Conservation (phyloP, 2,329 filamentous ascomycete species). For the Clathrospora elynae region DNA sequence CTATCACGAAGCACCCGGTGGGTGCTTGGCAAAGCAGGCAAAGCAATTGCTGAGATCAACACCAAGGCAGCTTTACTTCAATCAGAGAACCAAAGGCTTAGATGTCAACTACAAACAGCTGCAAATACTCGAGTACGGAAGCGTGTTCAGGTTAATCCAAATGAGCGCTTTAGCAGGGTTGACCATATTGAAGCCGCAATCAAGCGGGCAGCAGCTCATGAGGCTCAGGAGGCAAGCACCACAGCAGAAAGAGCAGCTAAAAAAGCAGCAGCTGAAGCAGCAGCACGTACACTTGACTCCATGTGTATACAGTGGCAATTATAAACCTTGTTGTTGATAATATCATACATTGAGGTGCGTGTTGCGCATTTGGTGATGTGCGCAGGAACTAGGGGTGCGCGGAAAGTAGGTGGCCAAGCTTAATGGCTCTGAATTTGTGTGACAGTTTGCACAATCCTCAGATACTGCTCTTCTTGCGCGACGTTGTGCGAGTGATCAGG, state of each 20-base stretch:
- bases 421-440: no score
- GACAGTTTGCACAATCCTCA: no score
- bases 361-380: neutral
- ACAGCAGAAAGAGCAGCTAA: constrained; percentile 4
- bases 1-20: neutral
- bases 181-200: constrained; percentile 10
- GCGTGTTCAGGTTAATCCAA: constrained; percentile 16
- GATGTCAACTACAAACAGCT: constrained; percentile 12
- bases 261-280: constrained; percentile 8
- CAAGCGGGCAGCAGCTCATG: neutral
- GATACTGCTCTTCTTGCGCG: no score
- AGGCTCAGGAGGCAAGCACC: neutral
- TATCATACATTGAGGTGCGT: neutral
- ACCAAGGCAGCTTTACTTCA: constrained; percentile 10
- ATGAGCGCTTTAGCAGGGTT: constrained; percentile 18
- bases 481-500: no score
- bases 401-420: neutral
- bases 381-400: neutral
- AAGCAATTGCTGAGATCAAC: constrained; percentile 11
- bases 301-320: constrained; percentile 18
- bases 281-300: constrained; percentile 4
- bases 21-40: constrained; percentile 10
- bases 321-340: constrained; percentile 6
- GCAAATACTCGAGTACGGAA: constrained; percentile 2
- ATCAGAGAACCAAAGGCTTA: constrained; percentile 13